phyloP scores from a whole-genome alignment of 371 early-diverging fungal genomes.

The Mucor plumbeus region DNA sequence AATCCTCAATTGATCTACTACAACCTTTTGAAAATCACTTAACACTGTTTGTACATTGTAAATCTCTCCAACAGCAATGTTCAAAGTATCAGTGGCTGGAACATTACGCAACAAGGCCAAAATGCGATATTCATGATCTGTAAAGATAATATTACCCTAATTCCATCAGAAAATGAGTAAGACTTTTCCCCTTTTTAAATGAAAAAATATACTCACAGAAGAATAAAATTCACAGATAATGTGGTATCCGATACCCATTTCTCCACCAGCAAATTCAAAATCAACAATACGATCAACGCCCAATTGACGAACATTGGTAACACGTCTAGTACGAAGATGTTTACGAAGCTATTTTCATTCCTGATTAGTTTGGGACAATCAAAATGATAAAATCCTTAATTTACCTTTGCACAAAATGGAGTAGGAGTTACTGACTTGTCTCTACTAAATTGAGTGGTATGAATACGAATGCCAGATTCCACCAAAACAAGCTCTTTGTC shows the following conservation, averaged over 20 bases:
- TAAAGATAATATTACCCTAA: constrained; percentile 94
- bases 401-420: constrained; percentile 84
- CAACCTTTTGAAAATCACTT: constrained; percentile 69
- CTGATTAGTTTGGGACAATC: not conserved
- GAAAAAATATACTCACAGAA: constrained; percentile 53
- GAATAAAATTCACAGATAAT: constrained; percentile 96
- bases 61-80: constrained; percentile 82
- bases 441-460: constrained; percentile 87
- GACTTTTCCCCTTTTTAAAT: not conserved
- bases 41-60: constrained; percentile 64
- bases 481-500: constrained; percentile 88
- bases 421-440: constrained; percentile 90
- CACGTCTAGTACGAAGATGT: constrained; percentile 82
- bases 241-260: constrained; percentile 77
- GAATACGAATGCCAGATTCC: constrained; percentile 93
- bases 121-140: constrained; percentile 87
- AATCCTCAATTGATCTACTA: constrained; percentile 55
- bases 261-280: constrained; percentile 85
- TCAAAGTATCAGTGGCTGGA: constrained; percentile 72
- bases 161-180: not conserved
- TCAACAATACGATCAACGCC: constrained; percentile 94
- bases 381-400: not conserved
- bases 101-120: constrained; percentile 88
- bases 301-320: constrained; percentile 84
- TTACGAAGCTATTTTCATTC: constrained; percentile 77